Percentiles rank a stretch among this genome's conserved stretches.
Conservation (phyloP, 768 basidiomycete species). For the Panellus pusillus region DNA sequence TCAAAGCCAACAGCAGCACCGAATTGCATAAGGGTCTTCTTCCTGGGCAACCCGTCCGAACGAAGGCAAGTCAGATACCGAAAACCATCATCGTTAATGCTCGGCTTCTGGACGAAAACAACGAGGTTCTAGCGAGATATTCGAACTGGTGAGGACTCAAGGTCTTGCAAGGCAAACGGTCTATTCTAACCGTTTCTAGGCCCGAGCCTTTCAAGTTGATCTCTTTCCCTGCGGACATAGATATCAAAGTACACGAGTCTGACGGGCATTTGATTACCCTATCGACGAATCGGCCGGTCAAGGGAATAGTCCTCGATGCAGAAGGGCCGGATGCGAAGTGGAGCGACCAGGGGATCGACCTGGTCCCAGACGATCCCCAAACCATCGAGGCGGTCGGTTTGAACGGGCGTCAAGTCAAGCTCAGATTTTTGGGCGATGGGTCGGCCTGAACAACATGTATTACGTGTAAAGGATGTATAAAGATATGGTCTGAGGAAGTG, state of each 20-base stretch:
- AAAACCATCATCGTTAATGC: slow-evolving; percentile 71
- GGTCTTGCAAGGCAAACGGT: not conserved
- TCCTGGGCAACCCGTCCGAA: slow-evolving; percentile 73
- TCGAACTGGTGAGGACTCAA: slow-evolving; percentile 74
- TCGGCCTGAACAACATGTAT: slow-evolving; percentile 46
- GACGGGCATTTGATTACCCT: slow-evolving; percentile 61
- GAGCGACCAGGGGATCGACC: slow-evolving; percentile 90
- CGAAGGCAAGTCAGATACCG: slow-evolving; percentile 61
- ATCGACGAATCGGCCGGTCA: slow-evolving; percentile 69
- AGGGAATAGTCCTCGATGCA: slow-evolving; percentile 82
- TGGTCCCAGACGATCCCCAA: slow-evolving; percentile 85
- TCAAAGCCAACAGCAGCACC: slow-evolving; percentile 76
- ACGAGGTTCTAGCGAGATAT: slow-evolving; percentile 65
- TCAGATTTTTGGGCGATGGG: slow-evolving; percentile 76
- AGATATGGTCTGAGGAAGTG: slow-evolving; percentile 14
- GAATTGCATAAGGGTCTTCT: slow-evolving; percentile 76
- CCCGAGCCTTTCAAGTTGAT: slow-evolving; percentile 95
- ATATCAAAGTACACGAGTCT: slow-evolving; percentile 52
- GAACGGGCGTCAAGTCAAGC: slow-evolving; percentile 60
- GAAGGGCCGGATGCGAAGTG: slow-evolving; percentile 73
- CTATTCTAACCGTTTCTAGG: slow-evolving; percentile 44
- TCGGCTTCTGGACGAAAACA: slow-evolving; percentile 57
- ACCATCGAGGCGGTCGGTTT: slow-evolving; percentile 64
- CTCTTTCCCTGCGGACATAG: slow-evolving; percentile 70
- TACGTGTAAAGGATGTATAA: slow-evolving; percentile 11